These are phyloP conservation scores for Grosmannia serpens DNA, from an alignment of 2,329 filamentous ascomycete species.

Conservation along the genomic window DNA sequence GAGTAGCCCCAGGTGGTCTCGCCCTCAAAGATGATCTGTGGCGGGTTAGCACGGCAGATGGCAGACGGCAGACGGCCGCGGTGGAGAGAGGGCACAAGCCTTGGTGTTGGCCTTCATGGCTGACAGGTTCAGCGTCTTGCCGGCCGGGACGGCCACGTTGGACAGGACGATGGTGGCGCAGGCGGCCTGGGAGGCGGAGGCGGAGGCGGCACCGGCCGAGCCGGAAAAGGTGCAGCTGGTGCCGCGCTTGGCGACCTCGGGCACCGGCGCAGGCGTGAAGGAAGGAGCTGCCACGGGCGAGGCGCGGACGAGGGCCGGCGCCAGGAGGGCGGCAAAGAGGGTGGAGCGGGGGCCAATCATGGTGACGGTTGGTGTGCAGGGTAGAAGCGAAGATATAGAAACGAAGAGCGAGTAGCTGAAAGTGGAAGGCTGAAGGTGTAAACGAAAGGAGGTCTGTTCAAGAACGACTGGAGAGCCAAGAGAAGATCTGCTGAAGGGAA, in stretches of 20 bases:
- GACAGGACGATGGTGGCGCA: constrained; percentile 44
- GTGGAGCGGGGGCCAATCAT: not conserved
- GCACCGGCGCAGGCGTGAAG: constrained; percentile 1
- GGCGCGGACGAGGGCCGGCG: not conserved
- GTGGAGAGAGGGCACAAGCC: too few species aligned
- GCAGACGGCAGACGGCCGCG: too few species aligned
- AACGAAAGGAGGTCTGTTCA: too few species aligned
- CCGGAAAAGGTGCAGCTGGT: constrained; percentile 11
- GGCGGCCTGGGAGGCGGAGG: constrained; percentile 15
- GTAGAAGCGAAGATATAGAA: too few species aligned
- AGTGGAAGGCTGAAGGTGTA: too few species aligned
- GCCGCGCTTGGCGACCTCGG: constrained; percentile 1
- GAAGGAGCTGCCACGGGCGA: not conserved
- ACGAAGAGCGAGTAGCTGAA: too few species aligned
- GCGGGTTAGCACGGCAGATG: too few species aligned
- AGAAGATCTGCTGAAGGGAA: too few species aligned
- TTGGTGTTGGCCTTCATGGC: constrained; percentile 36
- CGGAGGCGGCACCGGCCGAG: constrained; percentile 3
- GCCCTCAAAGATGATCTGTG: constrained; percentile 25
- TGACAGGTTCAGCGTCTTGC: constrained; percentile 46
- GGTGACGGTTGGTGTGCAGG: too few species aligned
- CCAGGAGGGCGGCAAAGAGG: not conserved
- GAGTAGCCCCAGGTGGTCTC: constrained; percentile 13
- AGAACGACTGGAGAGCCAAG: too few species aligned
- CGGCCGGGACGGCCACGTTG: constrained; percentile 43